A percentile compares a stretch with the other conserved stretches of the same genome.
These are phyloP conservation scores for Hymenoscyphus fructigenus DNA, from an alignment of 2,329 filamentous ascomycete genomes.

Conservation along the genomic window DNA sequence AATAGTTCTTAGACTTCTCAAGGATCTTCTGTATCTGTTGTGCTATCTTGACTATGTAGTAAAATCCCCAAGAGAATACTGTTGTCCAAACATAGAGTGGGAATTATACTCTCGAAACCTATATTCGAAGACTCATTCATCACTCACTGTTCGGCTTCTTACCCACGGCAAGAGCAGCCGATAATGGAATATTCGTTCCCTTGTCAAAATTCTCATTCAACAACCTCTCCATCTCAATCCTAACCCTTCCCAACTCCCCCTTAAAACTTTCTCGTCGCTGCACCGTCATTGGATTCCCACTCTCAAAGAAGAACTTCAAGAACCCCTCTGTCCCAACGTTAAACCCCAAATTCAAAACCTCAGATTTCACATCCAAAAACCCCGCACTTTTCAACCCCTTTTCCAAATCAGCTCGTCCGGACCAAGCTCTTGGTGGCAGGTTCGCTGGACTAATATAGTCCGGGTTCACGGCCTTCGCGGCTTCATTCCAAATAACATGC, in stretches of 20 bases:
- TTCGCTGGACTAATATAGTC: slow-evolving; percentile 6
- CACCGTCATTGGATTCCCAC: slow-evolving; percentile 5
- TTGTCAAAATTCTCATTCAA: slow-evolving; percentile 6
- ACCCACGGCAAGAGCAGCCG: slow-evolving; percentile 10
- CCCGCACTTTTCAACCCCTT: slow-evolving; percentile 6
- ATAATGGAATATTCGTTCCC: slow-evolving; percentile 10
- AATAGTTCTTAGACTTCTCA: no score
- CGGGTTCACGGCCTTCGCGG: slow-evolving; percentile 3
- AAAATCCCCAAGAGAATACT: no score
- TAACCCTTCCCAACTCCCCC: slow-evolving; percentile 12
- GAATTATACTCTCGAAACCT: no score
- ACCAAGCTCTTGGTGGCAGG: background rate
- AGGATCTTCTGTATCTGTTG: no score
- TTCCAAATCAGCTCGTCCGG: background rate
- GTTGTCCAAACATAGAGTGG: no score
- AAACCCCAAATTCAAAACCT: slow-evolving; percentile 6
- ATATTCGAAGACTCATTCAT: background rate
- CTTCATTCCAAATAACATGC: slow-evolving; percentile 10
- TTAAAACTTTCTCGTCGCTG: slow-evolving; percentile 7
- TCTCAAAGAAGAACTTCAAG: slow-evolving; percentile 13
- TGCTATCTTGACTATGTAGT: no score
- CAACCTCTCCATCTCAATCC: slow-evolving; percentile 11
- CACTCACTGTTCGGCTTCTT: background rate
- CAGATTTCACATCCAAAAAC: slow-evolving; percentile 7
- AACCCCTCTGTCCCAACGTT: slow-evolving; percentile 13